phyloP scores from a whole-genome alignment of 192 early-diverging fungal genomes.

The Radiomyces spectabilis region DNA sequence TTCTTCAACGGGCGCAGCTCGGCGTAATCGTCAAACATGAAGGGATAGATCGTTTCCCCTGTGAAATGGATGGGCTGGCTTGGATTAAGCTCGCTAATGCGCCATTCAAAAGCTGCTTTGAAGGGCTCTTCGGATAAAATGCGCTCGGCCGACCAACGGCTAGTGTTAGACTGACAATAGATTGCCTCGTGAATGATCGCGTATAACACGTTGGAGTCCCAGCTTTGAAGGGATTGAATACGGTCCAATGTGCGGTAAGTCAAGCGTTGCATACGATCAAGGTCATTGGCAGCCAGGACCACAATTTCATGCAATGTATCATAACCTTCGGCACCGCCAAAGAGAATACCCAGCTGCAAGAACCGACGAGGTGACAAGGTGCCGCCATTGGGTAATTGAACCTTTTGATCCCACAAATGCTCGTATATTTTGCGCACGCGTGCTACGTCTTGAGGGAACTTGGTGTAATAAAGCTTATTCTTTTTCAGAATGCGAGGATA shows the following conservation, averaged over 20 bases:
- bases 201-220: constrained; percentile 56
- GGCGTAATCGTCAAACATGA: constrained; percentile 68
- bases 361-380: constrained; percentile 56
- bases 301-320: constrained; percentile 52
- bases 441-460: constrained; percentile 51
- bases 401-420: constrained; percentile 34
- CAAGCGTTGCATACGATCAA: constrained; percentile 30
- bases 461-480: constrained; percentile 56
- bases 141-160: constrained; percentile 56
- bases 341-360: constrained; percentile 55
- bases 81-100: constrained; percentile 37
- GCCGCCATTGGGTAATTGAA: constrained; percentile 54
- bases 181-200: constrained; percentile 60
- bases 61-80: constrained; percentile 54
- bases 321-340: constrained; percentile 59
- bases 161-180: constrained; percentile 51
- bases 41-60: constrained; percentile 60
- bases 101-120: constrained; percentile 29
- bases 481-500: constrained; percentile 54
- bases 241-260: constrained; percentile 32
- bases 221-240: constrained; percentile 33
- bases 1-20: constrained; percentile 50
- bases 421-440: constrained; percentile 54
- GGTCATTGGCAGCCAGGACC: constrained; percentile 33
- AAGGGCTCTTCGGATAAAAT: constrained; percentile 33